A percentile compares a stretch with the other conserved stretches of the same genome.
phyloP scores from a whole-genome alignment of 495 filamentous ascomycete genomes.

The Penicillium desertorum region DNA sequence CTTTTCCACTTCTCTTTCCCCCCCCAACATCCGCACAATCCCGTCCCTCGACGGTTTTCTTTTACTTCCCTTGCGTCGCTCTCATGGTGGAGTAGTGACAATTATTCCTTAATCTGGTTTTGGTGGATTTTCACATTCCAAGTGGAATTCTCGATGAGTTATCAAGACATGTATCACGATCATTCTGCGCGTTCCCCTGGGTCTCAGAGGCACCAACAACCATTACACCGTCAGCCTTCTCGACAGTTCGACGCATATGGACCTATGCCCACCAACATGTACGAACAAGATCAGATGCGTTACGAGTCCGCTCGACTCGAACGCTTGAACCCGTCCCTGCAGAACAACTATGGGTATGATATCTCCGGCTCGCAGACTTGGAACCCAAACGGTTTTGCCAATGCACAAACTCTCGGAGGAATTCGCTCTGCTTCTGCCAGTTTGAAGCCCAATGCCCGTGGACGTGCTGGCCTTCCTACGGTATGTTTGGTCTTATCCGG shows the following conservation, averaged over 20 bases:
- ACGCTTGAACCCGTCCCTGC: slow-evolving; percentile 55
- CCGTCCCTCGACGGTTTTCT: slow-evolving; percentile 14
- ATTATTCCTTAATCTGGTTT: slow-evolving; percentile 31
- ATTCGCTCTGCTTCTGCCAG: slow-evolving; percentile 56
- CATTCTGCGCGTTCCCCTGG: slow-evolving; percentile 59
- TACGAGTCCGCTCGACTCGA: slow-evolving; percentile 62
- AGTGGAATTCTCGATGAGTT: slow-evolving; percentile 50
- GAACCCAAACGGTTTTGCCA: slow-evolving; percentile 59
- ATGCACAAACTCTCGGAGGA: slow-evolving; percentile 51
- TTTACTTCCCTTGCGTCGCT: not conserved
- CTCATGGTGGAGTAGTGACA: slow-evolving; percentile 39
- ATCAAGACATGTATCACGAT: slow-evolving; percentile 65
- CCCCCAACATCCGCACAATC: slow-evolving; percentile 17
- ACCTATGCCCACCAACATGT: slow-evolving; percentile 59
- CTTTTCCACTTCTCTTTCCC: slow-evolving; percentile 18
- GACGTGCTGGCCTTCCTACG: slow-evolving; percentile 57
- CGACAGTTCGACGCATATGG: slow-evolving; percentile 68
- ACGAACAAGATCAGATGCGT: slow-evolving; percentile 59
- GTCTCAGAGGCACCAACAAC: slow-evolving; percentile 62
- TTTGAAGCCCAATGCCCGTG: slow-evolving; percentile 55
- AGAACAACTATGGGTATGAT: slow-evolving; percentile 59
- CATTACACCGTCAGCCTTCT: slow-evolving; percentile 66
- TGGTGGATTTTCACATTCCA: slow-evolving; percentile 49
- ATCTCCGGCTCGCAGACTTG: slow-evolving; percentile 64
- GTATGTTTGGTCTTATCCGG: slow-evolving; percentile 41